Evolutionary conservation across 768 basidiomycete genomes (phyloP).

Genomic region (Xerocomellus amylosporus): DNA sequence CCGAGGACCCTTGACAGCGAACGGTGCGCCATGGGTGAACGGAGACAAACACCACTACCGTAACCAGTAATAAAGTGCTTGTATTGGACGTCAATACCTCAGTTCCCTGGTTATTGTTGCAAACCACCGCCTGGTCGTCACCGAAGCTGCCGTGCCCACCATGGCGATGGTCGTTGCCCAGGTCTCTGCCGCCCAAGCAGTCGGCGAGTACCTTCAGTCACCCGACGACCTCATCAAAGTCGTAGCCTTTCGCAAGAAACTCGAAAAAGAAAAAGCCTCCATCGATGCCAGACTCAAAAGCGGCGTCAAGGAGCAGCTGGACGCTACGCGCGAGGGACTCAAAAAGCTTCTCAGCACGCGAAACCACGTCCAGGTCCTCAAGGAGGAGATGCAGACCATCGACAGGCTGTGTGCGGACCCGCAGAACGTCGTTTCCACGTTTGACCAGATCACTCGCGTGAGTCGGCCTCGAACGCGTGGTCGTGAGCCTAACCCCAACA

Average conservation of each 20-base stretch:
- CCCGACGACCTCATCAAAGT: conserved; percentile 93
- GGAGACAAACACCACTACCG: background rate
- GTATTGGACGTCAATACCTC: too few relatives aligned
- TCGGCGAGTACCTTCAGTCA: conserved; percentile 88
- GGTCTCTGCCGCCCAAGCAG: conserved; percentile 79
- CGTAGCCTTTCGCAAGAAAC: conserved; percentile 83
- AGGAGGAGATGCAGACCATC: conserved; percentile 81
- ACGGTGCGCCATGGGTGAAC: conserved; percentile 8
- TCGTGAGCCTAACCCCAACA: background rate
- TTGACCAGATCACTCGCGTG: conserved; percentile 95
- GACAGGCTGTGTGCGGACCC: conserved; percentile 78
- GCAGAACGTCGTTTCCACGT: conserved; percentile 73
- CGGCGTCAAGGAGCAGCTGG: conserved; percentile 90
- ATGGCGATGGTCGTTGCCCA: conserved; percentile 46
- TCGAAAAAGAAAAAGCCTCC: conserved; percentile 94
- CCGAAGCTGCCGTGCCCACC: background rate
- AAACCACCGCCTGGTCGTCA: too few relatives aligned
- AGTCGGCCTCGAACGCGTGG: conserved; percentile 26
- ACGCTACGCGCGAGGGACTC: conserved; percentile 85
- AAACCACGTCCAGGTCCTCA: conserved; percentile 73
- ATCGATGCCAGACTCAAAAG: conserved; percentile 87
- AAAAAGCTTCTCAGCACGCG: conserved; percentile 76
- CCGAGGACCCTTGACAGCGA: conserved; percentile 5
- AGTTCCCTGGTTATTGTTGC: too few relatives aligned
- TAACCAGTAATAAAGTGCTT: too few relatives aligned